These are phyloP conservation scores for Claviceps africana DNA, from an alignment of 2,329 filamentous ascomycete species.

Conservation along the genomic window DNA sequence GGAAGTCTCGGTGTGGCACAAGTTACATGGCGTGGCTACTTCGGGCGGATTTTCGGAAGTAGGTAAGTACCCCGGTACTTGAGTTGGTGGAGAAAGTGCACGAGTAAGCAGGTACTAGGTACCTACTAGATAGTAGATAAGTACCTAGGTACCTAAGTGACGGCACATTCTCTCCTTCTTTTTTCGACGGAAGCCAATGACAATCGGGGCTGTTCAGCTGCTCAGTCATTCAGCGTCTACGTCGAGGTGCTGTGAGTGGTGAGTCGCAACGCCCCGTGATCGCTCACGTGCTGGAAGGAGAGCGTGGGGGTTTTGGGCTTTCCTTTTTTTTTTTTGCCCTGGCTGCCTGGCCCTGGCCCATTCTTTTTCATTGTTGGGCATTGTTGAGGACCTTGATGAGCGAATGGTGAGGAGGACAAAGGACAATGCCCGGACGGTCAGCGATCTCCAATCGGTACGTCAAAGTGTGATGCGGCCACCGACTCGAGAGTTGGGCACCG, in stretches of 20 bases:
- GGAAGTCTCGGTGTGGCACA: conserved; percentile 21
- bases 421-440: not conserved
- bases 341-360: not conserved
- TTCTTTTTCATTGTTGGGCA: not conserved
- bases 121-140: no score
- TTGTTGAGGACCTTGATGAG: not conserved
- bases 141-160: no score
- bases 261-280: not conserved
- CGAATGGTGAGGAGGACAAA: not conserved
- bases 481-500: not conserved
- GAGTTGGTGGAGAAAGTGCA: no score
- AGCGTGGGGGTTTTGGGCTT: not conserved
- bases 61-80: no score
- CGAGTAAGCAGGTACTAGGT: no score
- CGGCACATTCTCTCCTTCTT: conserved; percentile 3
- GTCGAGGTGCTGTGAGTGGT: not conserved
- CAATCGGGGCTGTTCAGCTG: conserved; percentile 5
- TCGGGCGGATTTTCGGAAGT: conserved; percentile 14
- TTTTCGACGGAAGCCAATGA: conserved; percentile 8
- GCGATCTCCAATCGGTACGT: no score
- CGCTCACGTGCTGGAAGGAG: not conserved
- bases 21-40: conserved; percentile 20
- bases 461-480: not conserved
- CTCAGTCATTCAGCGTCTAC: conserved; percentile 1
- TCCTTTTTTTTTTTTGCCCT: not conserved